These are phyloP conservation scores for Auricularia auricula-judae DNA, from an alignment of 768 basidiomycete species.

Conservation along the genomic window DNA sequence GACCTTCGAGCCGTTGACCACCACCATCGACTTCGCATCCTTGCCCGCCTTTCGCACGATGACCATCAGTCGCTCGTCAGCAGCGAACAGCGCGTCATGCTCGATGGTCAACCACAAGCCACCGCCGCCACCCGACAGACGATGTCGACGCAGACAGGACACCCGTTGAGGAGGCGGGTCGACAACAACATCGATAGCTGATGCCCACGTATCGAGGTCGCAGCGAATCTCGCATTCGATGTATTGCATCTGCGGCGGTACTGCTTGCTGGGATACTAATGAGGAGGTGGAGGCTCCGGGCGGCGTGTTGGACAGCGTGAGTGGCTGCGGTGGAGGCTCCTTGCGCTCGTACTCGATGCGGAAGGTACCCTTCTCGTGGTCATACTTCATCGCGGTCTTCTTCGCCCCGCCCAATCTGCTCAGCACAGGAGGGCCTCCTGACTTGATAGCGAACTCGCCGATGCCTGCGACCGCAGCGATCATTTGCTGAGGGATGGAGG, in stretches of 20 bases:
- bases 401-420: slow-evolving; percentile 69
- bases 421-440: slow-evolving; percentile 86
- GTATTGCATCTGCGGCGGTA: slow-evolving; percentile 15
- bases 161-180: slow-evolving; percentile 86
- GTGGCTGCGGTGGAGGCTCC: not conserved
- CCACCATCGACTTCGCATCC: slow-evolving; percentile 65
- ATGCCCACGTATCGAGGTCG: slow-evolving; percentile 82
- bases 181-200: slow-evolving; percentile 75
- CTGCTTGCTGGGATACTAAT: slow-evolving; percentile 14
- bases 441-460: slow-evolving; percentile 92
- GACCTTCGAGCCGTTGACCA: slow-evolving; percentile 81
- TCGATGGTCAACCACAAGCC: slow-evolving; percentile 90
- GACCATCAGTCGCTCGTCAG: slow-evolving; percentile 62
- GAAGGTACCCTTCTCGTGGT: slow-evolving; percentile 75
- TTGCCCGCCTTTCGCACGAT: slow-evolving; percentile 60
- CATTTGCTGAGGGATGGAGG: slow-evolving; percentile 91
- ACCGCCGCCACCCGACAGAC: slow-evolving; percentile 76
- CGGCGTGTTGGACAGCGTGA: not conserved
- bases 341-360: slow-evolving; percentile 65
- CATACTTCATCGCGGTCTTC: slow-evolving; percentile 64
- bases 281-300: slow-evolving; percentile 1
- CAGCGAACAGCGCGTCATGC: slow-evolving; percentile 70
- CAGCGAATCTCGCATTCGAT: slow-evolving; percentile 89
- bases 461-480: slow-evolving; percentile 79
- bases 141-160: slow-evolving; percentile 75